These are phyloP conservation scores for Panicum miliaceum DNA, from an alignment of 176 grass and related monocot genomes.

Conservation along the genomic window DNA sequence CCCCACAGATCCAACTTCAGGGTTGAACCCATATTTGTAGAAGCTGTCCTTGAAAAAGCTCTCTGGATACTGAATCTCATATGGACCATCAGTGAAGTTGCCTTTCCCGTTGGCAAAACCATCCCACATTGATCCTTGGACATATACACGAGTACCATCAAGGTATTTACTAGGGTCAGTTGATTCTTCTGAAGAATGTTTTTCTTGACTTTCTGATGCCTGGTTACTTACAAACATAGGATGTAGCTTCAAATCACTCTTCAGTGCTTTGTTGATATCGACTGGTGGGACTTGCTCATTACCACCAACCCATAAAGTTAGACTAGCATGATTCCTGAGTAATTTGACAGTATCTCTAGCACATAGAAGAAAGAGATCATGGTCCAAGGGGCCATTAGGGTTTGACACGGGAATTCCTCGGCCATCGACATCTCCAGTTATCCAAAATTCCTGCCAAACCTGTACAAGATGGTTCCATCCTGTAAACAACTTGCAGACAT, in stretches of 20 bases:
- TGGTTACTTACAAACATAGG: conserved; percentile 58
- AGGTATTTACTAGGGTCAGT: conserved; percentile 88
- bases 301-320: conserved; percentile 98
- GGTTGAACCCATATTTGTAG: conserved; percentile 93
- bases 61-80: conserved; percentile 93
- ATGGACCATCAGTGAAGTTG: conserved; percentile 82
- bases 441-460: conserved; percentile 99
- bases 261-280: conserved; percentile 82
- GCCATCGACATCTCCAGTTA: conserved; percentile 96
- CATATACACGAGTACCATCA: conserved; percentile 85
- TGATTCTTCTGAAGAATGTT: conserved; percentile 43
- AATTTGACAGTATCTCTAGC: conserved; percentile 93
- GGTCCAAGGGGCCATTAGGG: conserved; percentile 78
- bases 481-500: conserved; percentile 35
- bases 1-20: conserved; percentile 89
- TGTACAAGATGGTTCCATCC: conserved; percentile 45
- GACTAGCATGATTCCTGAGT: conserved; percentile 89
- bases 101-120: conserved; percentile 95
- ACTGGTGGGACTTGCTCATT: conserved; percentile 91
- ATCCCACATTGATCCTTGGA: conserved; percentile 98
- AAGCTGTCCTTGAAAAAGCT: conserved; percentile 86
- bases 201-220: conserved; percentile 15
- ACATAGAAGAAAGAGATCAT: conserved; percentile 93
- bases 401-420: conserved; percentile 88
- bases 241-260: conserved; percentile 79